Evolutionary conservation across 1,139 yeast species (phyloP), one percentile per base, ranked within the genome.

Genomic region (Pichia terricola): DNA sequence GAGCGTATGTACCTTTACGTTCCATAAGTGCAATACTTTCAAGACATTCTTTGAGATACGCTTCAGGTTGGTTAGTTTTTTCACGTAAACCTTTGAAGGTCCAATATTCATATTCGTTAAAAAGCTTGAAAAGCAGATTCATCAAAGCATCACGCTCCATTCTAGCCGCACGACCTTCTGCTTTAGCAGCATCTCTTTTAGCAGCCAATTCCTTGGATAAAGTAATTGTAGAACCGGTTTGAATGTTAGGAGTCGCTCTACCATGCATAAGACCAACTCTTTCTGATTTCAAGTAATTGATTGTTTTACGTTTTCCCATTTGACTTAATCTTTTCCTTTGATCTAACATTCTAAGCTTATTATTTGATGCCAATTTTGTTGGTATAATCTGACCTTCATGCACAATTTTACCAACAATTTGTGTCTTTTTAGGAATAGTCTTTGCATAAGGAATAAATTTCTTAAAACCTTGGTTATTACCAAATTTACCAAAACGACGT

Each of bases 81-180:
- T 91, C 98, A 60, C 88, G 84, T 50, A 91, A 70, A 35, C 96
- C 96, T 64, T 88, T 88, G 72, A 91, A 73, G 9, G 94, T 81
- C 98, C 98, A 91, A 64, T 89, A 91, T 60, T 91, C 97, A 62
- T 85, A 88, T 63, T 89, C 94, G 61, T 88, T 96, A 63, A 91
- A 91, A 54, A 91, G 71, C 54, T 85, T 74, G 74, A 94, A 91
- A 52, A 91, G 69, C 54, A 86, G 67, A 63, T 89, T 96, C 72
- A 91, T 75, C 46, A 91, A 75, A 53, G 88, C 96, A 63, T 86
- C 87, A 68, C 86, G 81, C 36, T 95, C 95, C 81, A 91, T 84
- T 62, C 99, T 77, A 51, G 86, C 87, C 35, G 96, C 95, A 60
- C 95, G 81, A 43, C 94, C 94, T 53, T 85, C 94, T 54, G 70